Evolutionary conservation across 1,284 basidiomycete species (phyloP), one percentile per base, ranked within the genome.

Genomic region (Cryptococcus jaspeensis): DNA sequence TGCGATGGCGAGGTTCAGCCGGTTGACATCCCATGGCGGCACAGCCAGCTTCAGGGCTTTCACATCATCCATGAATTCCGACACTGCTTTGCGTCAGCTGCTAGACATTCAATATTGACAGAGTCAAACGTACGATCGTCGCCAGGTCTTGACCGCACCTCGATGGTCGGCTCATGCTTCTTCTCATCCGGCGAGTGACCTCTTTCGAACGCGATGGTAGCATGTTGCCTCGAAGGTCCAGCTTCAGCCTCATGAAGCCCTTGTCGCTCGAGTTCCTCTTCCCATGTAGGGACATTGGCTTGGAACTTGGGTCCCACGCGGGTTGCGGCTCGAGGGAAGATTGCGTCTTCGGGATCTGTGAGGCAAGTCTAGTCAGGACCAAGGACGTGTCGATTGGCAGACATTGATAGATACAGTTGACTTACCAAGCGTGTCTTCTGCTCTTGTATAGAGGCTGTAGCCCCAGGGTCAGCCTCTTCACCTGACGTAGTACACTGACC

Each of bases 241-340:
- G 52, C 23, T 65, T 69, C 62, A 63, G 61, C 52, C 64, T 62
- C 41, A 62, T 70, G 18, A 63, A 65, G 9, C 65, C 61, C 53
- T 20, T 62, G 63, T 23, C 55, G 51, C 20, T 51, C 67, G 46
- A 66, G 62, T 50, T 77, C 73, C 48, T 77, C 73, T 53, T 76
- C 72, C 73, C 75, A 77, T 0, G 70, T 58, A 5, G 70, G 67
- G 13, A 77, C 74, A 44, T 66, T 81, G 8, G 86, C 88, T 73
- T 97, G 94, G 72, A 84, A 97, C 70, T 90, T 93, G 50, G 86
- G 83, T 4, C 93, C 93, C 23, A 91, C 82, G 16, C 94, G 86
- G 15, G 90, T 93, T 2, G 90, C 89, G 7, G 90, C 86, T 48
- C 91, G 87, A 55, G 93, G 92, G 76, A 93, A 97, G 73, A 96